A percentile compares a stretch with the other conserved stretches of the same genome.
phyloP scores from a whole-genome alignment of 495 filamentous ascomycete genomes.

The Pseudomonodictys pantanalensis region DNA sequence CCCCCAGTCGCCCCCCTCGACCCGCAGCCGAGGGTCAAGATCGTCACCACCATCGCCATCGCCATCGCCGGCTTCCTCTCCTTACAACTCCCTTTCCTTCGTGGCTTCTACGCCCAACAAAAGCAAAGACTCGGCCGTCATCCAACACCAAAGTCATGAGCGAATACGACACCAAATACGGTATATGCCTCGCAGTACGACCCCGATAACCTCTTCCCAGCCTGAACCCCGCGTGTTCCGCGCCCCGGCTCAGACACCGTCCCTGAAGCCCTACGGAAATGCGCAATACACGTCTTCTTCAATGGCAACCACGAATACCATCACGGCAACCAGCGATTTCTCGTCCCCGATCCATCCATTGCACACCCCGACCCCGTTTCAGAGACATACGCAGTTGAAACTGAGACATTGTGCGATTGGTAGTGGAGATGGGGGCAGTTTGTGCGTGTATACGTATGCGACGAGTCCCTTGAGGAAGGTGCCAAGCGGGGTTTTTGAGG shows the following conservation, averaged over 20 bases:
- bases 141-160: slow-evolving; percentile 88
- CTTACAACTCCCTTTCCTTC: slow-evolving; percentile 68
- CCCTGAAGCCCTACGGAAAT: slow-evolving; percentile 29
- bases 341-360: slow-evolving; percentile 51
- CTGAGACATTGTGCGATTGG: slow-evolving; percentile 31
- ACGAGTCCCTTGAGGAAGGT: slow-evolving; percentile 23
- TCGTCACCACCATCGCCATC: slow-evolving; percentile 77
- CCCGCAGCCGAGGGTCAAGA: slow-evolving; percentile 75
- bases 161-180: slow-evolving; percentile 94
- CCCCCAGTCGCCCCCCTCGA: slow-evolving; percentile 73
- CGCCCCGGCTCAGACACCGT: slow-evolving; percentile 15
- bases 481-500: slow-evolving; percentile 10
- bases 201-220: slow-evolving; percentile 58
- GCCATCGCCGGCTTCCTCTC: slow-evolving; percentile 69
- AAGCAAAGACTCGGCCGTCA: slow-evolving; percentile 75
- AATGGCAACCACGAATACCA: no score
- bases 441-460: slow-evolving; percentile 31
- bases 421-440: slow-evolving; percentile 67
- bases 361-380: slow-evolving; percentile 46
- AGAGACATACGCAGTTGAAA: slow-evolving; percentile 49
- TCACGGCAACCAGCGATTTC: slow-evolving; percentile 47
- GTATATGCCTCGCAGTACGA: slow-evolving; percentile 79
- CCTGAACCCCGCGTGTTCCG: no score
- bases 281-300: slow-evolving; percentile 35
- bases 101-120: slow-evolving; percentile 72